Base-by-base conservation (phyloP, 108 stramenopile species). In the Seminavis robusta region DNA sequence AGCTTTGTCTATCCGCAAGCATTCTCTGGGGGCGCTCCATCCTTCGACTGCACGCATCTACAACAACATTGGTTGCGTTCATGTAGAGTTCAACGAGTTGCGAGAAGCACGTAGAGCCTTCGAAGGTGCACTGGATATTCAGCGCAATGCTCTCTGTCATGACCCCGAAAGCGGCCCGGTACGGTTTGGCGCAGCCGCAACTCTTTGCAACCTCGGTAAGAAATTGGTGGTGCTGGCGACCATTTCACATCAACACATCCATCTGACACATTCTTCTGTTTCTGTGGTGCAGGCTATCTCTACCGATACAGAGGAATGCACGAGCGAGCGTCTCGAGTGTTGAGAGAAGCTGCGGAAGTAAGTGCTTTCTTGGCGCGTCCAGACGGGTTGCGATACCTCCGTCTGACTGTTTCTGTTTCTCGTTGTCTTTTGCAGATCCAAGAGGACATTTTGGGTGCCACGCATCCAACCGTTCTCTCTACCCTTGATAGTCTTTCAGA, bases 61-160 rank as follows among this genome's bases (percentile, higher is more conserved):
- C 51, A 83, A 83, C 47, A 83, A 83, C 42, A 83, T 83, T 55
- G 82, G 73, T 9, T 83, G 77, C 46, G 74, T 76, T 9, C 64
- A 83, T 63, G 71, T 76, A 0, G 77, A 79, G 46, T 67, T 74
- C 47, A 56, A 65, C 21, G 62, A 78, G 61, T 33, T 67, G 11
- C 30, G 55, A 31, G 65, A 75, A 46, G 83, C 83, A 15, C 46
- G 67, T 4, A 40, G 51, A 42, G 69, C 64, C 7, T 77, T 77
- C 56, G 79, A 80, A 55, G 46, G 63, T 2, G 83, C 77, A 4
- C 46, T 80, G 30, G 76, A 77, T 30, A 69, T 77, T 21, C 79
- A 77, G 49, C 54, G 71, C 29, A 74, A 77, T 21, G 58, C 69
- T 17, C 43, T 84, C 19, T 46, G 61, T 32, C 23, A 67, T 27